Percentiles rank a stretch among this genome's conserved stretches.
These are phyloP conservation scores for Clathrus columnatus DNA, from an alignment of 768 basidiomycete genomes.

Conservation along the genomic window DNA sequence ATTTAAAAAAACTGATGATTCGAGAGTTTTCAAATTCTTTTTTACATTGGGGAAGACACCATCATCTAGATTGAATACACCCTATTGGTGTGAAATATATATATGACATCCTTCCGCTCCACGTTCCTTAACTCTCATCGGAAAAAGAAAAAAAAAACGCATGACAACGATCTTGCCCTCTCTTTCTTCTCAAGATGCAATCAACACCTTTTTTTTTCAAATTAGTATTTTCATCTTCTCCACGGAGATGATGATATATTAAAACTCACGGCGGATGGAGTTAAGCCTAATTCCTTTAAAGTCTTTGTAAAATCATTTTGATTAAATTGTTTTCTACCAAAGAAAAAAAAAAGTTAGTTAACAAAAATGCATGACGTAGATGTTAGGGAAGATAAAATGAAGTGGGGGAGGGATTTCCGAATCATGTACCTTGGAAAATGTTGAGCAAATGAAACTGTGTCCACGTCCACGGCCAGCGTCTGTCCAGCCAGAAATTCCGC, in stretches of 20 bases:
- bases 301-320: constrained; percentile 69
- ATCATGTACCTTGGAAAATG: constrained; percentile 81
- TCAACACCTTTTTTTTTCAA: too few species aligned
- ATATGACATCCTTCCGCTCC: too few species aligned
- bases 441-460: constrained; percentile 68
- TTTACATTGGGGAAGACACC: neutral
- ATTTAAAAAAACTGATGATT: neutral
- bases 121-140: neutral
- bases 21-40: neutral
- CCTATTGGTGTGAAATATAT: too few species aligned
- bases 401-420: neutral
- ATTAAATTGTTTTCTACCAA: constrained; percentile 67
- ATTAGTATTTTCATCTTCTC: neutral
- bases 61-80: neutral
- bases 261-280: constrained; percentile 74
- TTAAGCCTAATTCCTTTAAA: constrained; percentile 76
- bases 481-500: constrained; percentile 84
- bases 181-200: neutral
- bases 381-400: neutral
- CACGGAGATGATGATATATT: neutral
- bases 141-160: too few species aligned
- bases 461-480: constrained; percentile 56
- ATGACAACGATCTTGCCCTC: neutral
- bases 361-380: neutral
- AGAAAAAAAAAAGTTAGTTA: neutral